Evolutionary conservation across 441 rosid species (phyloP).

Genomic region (Croton laevigatus): DNA sequence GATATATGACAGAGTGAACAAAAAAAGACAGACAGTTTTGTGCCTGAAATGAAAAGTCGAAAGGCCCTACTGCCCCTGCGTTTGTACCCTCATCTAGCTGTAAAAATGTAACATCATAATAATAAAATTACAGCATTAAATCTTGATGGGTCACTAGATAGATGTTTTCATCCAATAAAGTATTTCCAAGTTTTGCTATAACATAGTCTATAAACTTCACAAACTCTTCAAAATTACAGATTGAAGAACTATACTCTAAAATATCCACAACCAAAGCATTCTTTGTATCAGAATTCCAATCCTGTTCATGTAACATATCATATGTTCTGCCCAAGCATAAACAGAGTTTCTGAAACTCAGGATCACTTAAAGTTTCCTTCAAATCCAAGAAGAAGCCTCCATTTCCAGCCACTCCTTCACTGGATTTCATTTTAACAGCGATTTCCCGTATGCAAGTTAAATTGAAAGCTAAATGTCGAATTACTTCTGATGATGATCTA

Average conservation of each 20-base stretch:
- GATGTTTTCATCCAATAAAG: slow-evolving; percentile 18
- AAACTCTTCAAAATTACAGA: slow-evolving; percentile 46
- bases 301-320: slow-evolving; percentile 40
- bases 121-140: not conserved
- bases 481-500: slow-evolving; percentile 33
- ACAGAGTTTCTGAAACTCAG: slow-evolving; percentile 50
- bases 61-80: too few relatives aligned
- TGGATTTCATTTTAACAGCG: slow-evolving; percentile 50
- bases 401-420: slow-evolving; percentile 36
- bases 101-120: too few relatives aligned
- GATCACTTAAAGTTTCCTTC: slow-evolving; percentile 44
- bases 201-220: slow-evolving; percentile 39
- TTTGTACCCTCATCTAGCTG: too few relatives aligned
- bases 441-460: slow-evolving; percentile 44
- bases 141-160: not conserved
- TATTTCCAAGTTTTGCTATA: slow-evolving; percentile 23
- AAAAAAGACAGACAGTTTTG: too few relatives aligned
- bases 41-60: too few relatives aligned
- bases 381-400: slow-evolving; percentile 35
- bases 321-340: slow-evolving; percentile 44
- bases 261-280: slow-evolving; percentile 28
- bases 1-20: too few relatives aligned
- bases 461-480: slow-evolving; percentile 45
- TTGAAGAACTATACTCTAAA: slow-evolving; percentile 29
- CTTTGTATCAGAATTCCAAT: slow-evolving; percentile 24